These are phyloP conservation scores for Trapa incisa DNA, from an alignment of 345 rosid genomes.

Conservation along the genomic window DNA sequence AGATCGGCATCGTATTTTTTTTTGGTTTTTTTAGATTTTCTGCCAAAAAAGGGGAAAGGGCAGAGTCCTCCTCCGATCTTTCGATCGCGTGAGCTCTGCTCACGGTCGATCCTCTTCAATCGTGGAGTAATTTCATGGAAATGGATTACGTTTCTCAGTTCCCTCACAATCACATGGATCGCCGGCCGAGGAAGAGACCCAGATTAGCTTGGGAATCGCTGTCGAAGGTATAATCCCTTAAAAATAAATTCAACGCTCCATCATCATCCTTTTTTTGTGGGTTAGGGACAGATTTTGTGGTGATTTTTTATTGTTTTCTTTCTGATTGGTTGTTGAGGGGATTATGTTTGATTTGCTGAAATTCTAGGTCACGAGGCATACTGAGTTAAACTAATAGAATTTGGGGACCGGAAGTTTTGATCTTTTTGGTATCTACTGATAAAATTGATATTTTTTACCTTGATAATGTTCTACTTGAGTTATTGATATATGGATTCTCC, in stretches of 20 bases:
- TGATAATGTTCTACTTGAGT: too few relatives aligned
- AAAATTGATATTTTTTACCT: too few relatives aligned
- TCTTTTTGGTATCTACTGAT: not conserved
- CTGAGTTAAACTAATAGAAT: not conserved
- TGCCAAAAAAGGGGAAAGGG: not conserved
- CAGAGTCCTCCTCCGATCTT: not conserved
- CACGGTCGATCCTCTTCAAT: slow-evolving; percentile 6
- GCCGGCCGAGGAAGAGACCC: slow-evolving; percentile 53
- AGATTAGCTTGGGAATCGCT: slow-evolving; percentile 49
- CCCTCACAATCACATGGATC: slow-evolving; percentile 42
- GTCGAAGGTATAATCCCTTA: slow-evolving; percentile 27
- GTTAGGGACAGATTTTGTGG: too few relatives aligned
- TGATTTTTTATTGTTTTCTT: not conserved
- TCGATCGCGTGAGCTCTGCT: slow-evolving; percentile 8
- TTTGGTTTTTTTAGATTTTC: not conserved
- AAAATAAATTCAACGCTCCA: too few relatives aligned
- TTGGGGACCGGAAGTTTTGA: not conserved
- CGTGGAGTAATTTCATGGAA: slow-evolving; percentile 17
- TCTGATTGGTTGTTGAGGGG: not conserved
- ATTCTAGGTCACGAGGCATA: not conserved
- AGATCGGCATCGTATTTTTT: not conserved
- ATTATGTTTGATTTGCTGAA: not conserved
- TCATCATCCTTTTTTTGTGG: too few relatives aligned
- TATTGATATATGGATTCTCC: not conserved
- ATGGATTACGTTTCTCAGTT: slow-evolving; percentile 43